Evolutionary conservation across 345 rosid species (phyloP), one percentile per base, ranked within the genome.

Genomic region (Odontarrhena argentea): DNA sequence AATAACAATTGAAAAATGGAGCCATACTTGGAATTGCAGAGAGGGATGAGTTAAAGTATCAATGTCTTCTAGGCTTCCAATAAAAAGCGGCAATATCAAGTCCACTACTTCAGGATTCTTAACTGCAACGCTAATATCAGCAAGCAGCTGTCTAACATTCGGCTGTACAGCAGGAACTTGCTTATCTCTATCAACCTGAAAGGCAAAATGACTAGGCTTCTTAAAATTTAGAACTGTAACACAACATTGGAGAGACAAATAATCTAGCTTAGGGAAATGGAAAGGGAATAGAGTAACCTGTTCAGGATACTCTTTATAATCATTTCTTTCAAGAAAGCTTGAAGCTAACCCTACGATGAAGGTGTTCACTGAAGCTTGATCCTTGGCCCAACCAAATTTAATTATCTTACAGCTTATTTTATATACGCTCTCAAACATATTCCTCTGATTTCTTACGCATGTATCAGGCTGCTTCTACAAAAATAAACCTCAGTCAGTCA

Each of bases 11-110:
- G 66, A 65, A 50, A 76, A 79, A 55, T 60, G 56, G 76, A 56
- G 63, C 45, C 85, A 53, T 88, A 88, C 97, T 54, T 87, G 81
- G 64, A 82, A 79, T 74, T 85, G 83, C 72, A 91, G 74, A 76
- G 82, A 74, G 74, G 80, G 70, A 65, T 96, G 88, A 78, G 81
- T 56, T 67, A 85, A 78, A 79, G 90, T 86, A 73, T 88, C 96
- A 46, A 86, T 87, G 79, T 87, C 96, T 77, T 92, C 95, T 55
- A 89, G 81, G 77, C 78, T 86, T 83, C 88, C 97, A 71, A 88
- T 76, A 71, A 86, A 88, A 69, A 81, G 83, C 1, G 92, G 94
- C 74, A 86, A 77, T 61, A 88, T 81, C 91, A 85, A 85, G 80
- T 91, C 94, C 10, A 83, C 88, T 70, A 86, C 86, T 81, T 91